Evolutionary conservation across 176 grass and related monocot species (phyloP).

Genomic region (Lolium multiflorum): DNA sequence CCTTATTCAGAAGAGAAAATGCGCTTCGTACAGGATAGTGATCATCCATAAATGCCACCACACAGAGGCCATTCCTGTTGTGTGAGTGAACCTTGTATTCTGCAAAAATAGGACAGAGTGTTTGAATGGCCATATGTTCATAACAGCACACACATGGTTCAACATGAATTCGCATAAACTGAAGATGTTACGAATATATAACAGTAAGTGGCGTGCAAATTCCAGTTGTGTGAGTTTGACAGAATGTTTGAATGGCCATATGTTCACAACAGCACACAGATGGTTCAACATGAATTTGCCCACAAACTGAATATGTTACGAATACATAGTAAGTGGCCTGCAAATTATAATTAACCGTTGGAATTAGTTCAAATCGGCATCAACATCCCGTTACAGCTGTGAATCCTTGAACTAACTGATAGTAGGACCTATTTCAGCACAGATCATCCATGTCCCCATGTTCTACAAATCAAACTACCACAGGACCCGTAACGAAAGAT

Average conservation of each 20-base stretch:
- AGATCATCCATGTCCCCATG: background rate
- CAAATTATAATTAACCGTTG: background rate
- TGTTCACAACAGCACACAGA: background rate
- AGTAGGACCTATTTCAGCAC: background rate
- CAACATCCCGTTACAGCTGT: background rate
- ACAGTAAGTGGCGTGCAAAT: conserved; percentile 24
- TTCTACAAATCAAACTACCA: background rate
- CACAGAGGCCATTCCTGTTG: conserved; percentile 88
- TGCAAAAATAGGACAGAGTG: conserved; percentile 33
- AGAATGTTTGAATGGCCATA: background rate
- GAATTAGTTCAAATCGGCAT: background rate
- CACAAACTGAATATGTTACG: background rate
- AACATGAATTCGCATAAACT: background rate
- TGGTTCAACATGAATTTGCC: no score
- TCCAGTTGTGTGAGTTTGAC: conserved; percentile 70
- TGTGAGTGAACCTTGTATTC: conserved; percentile 94
- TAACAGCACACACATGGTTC: background rate
- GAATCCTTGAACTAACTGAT: background rate
- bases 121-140: background rate
- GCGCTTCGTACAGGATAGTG: conserved; percentile 96
- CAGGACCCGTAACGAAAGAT: background rate
- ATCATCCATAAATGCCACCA: conserved; percentile 91
- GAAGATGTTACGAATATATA: background rate
- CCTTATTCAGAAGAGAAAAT: conserved; percentile 93
- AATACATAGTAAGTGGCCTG: background rate